Evolutionary conservation across 768 basidiomycete genomes (phyloP).

Genomic region (Boletus eberwhitei): DNA sequence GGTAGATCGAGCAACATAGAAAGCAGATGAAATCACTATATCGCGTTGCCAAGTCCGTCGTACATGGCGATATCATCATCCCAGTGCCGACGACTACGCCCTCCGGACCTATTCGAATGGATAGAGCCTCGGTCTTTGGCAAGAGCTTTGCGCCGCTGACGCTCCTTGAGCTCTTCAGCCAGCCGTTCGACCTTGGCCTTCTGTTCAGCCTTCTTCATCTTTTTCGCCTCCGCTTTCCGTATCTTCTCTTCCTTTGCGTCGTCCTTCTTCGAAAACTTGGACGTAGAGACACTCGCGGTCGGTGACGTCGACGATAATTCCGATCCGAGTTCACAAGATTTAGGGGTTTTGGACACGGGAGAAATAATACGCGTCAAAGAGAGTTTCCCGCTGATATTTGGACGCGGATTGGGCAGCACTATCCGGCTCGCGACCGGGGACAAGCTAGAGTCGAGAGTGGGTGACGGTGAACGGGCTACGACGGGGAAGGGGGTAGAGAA

Average conservation of each 20-base stretch:
- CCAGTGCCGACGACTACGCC: constrained; percentile 21
- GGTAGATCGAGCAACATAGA: constrained; percentile 16
- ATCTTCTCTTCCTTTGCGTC: constrained; percentile 40
- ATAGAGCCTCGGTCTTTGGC: constrained; percentile 32
- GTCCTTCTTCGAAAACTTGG: constrained; percentile 18
- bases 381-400: constrained; percentile 15
- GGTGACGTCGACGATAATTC: constrained; percentile 16
- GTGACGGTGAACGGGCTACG: constrained; percentile 14
- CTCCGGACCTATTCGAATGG: constrained; percentile 24
- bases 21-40: constrained; percentile 18
- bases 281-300: constrained; percentile 10
- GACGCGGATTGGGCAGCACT: neutral
- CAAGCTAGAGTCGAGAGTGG: constrained; percentile 6
- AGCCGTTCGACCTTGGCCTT: constrained; percentile 40
- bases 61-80: constrained; percentile 32
- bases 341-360: constrained; percentile 18
- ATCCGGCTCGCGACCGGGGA: constrained; percentile 1
- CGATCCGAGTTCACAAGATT: neutral
- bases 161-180: constrained; percentile 44
- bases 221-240: constrained; percentile 43
- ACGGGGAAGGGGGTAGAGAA: constrained; percentile 14
- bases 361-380: constrained; percentile 30
- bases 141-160: constrained; percentile 30
- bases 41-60: constrained; percentile 24
- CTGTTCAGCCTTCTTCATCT: constrained; percentile 40